Percentiles rank a stretch among this genome's conserved stretches.
These are phyloP conservation scores for Antrodiella citrinella DNA, from an alignment of 768 basidiomycete species.

Conservation along the genomic window DNA sequence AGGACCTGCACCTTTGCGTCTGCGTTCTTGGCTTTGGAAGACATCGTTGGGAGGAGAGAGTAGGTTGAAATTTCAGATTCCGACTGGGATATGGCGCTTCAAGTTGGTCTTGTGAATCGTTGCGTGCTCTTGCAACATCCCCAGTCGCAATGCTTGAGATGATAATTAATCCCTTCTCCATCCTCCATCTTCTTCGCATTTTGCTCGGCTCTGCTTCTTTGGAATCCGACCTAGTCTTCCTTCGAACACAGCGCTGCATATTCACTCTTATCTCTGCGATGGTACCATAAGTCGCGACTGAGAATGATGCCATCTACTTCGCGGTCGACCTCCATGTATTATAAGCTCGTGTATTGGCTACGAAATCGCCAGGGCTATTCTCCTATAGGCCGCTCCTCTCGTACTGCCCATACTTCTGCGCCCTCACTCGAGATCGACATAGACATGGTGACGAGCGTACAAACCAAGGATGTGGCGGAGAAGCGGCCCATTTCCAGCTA, in stretches of 20 bases:
- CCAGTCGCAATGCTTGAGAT: neutral
- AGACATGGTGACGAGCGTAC: neutral
- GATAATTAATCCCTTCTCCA: too few species aligned
- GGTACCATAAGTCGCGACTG: neutral
- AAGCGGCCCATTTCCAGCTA: too few species aligned
- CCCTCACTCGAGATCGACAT: too few species aligned
- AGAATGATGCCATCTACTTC: neutral
- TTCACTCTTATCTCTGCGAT: conserved; percentile 1
- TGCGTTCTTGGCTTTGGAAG: conserved; percentile 16
- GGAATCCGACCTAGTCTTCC: too few species aligned
- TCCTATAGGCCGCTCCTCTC: neutral
- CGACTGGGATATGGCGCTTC: too few species aligned
- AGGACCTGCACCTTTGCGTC: conserved; percentile 35
- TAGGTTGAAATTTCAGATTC: too few species aligned
- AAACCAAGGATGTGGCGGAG: conserved; percentile 14
- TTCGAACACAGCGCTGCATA: too few species aligned
- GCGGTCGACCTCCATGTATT: neutral
- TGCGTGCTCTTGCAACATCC: conserved; percentile 14
- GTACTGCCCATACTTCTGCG: too few species aligned
- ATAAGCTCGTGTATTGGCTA: neutral
- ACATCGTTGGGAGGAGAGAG: too few species aligned
- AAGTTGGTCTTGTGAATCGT: too few species aligned
- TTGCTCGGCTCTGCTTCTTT: too few species aligned
- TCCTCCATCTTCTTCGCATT: too few species aligned
- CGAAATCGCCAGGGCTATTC: neutral